Conservation (phyloP, 768 basidiomycete genomes). For the Mycena pura region DNA sequence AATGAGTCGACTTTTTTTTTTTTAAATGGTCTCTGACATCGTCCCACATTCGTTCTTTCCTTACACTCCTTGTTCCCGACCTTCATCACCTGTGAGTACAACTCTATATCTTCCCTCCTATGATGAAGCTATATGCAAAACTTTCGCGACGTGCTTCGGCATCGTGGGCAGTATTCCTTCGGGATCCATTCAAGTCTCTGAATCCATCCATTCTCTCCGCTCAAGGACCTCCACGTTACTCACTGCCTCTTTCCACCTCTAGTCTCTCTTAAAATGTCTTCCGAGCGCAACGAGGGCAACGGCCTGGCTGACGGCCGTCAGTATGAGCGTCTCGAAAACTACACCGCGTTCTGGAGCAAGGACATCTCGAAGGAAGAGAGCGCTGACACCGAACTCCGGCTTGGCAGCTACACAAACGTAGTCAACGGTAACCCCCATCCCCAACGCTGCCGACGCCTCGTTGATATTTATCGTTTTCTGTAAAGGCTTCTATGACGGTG, state of each 20-base stretch:
- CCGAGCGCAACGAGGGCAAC: slow-evolving; percentile 11
- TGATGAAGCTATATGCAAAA: slow-evolving; percentile 55
- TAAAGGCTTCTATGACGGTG: slow-evolving; percentile 94
- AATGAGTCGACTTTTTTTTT: slow-evolving; percentile 12
- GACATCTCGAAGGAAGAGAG: slow-evolving; percentile 73
- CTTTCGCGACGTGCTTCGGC: slow-evolving; percentile 61
- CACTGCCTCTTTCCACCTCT: too few species aligned
- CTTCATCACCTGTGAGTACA: slow-evolving; percentile 37
- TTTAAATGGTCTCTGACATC: slow-evolving; percentile 8
- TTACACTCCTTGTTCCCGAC: slow-evolving; percentile 5
- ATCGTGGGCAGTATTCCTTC: slow-evolving; percentile 67
- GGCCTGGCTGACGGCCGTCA: slow-evolving; percentile 25
- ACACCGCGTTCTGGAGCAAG: slow-evolving; percentile 92
- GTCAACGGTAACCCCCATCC: slow-evolving; percentile 77
- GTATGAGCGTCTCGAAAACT: slow-evolving; percentile 51
- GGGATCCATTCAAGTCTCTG: slow-evolving; percentile 88
- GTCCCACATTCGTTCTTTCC: slow-evolving; percentile 15
- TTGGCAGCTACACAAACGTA: slow-evolving; percentile 88
- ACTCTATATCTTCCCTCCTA: slow-evolving; percentile 1
- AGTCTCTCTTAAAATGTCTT: slow-evolving; percentile 49
- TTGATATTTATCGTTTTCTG: slow-evolving; percentile 3
- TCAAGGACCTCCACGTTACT: too few species aligned
- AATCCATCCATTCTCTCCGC: too few species aligned
- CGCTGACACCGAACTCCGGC: slow-evolving; percentile 71
- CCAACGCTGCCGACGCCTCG: too few species aligned